Evolutionary conservation across 2,329 filamentous ascomycete species (phyloP), one percentile per base, ranked within the genome.

Genomic region (Pseudogymnoascus destructans): DNA sequence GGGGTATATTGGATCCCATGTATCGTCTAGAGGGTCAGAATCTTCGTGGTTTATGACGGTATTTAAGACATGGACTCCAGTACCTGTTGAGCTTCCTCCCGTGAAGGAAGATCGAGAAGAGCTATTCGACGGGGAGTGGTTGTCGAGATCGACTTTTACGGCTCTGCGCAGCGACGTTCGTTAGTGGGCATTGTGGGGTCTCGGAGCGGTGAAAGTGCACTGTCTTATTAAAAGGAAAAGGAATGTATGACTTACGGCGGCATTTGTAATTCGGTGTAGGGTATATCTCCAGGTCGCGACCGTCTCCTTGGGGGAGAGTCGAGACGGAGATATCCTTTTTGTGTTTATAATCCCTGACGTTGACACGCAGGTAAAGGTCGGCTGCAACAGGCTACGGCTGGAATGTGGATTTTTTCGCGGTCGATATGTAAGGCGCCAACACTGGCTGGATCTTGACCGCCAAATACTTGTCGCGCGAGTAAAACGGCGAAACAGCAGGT

Each of bases 1-100:
- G 62, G 74, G 72, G 55, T 74, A 70, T 13, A 73, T 68, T 46
- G 55, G 57, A 55, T 68, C 66, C 70, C 66, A 70, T 49, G 58
- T 65, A 30, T 65, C 66, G 61, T 66, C 66, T 63, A 63, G 60
- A 61, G 70, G 69, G 58, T 76, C 69, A 63, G 70, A 68, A 63
- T 71, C 69, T 58, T 74, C 71, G 25, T 70, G 66, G 62, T 70
- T 71, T 33, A 62, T 68, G n/a, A 67, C 68, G 62, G 58, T 62
- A 64, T 27, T 66, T 65, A 62, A 68, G 55, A 67, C 59, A 55
- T 66, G 65, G 58, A 67, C 64, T 58, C 65, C 66, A 57, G 64
- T 65, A 62, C 65, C 65, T 63, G 66, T 63, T 59, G 66, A 68
- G 23, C 61, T 64, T 55, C 66, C 66, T 65, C 67, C 66, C 15